phyloP scores from a whole-genome alignment of 139 green algal genomes.

The Pseudopediastrum boryanum region DNA sequence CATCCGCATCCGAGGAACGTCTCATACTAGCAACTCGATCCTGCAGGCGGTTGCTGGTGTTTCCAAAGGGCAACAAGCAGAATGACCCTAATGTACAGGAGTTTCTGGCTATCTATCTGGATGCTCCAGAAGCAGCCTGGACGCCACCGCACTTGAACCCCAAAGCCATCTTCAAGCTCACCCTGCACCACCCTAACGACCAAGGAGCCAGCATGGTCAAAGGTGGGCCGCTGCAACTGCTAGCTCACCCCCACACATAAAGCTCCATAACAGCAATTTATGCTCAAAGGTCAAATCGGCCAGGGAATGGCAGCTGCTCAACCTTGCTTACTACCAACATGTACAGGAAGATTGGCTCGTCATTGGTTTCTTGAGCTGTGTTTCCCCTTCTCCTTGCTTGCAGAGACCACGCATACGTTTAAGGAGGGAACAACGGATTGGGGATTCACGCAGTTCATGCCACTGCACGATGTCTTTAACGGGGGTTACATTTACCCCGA shows the following conservation, averaged over 20 bases:
- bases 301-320: neutral
- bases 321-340: neutral
- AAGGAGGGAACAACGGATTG: slow-evolving; percentile 73
- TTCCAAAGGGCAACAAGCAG: slow-evolving; percentile 64
- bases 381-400: neutral
- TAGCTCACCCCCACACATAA: neutral
- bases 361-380: neutral
- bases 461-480: slow-evolving; percentile 55
- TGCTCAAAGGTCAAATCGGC: neutral
- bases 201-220: slow-evolving; percentile 61
- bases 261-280: neutral
- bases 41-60: slow-evolving; percentile 80
- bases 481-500: slow-evolving; percentile 71
- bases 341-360: neutral
- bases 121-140: slow-evolving; percentile 69
- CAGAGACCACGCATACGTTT: slow-evolving; percentile 81
- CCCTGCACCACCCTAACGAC: slow-evolving; percentile 75
- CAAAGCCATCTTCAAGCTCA: slow-evolving; percentile 80
- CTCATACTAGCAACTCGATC: neutral
- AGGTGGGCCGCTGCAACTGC: slow-evolving; percentile 30
- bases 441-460: slow-evolving; percentile 89
- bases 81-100: no score
- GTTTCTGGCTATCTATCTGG: slow-evolving; percentile 74
- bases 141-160: slow-evolving; percentile 61
- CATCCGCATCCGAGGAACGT: neutral